A percentile compares a stretch with the other conserved stretches of the same genome.
Conservation (phyloP, 495 filamentous ascomycete species). For the Penicillium silybi region DNA sequence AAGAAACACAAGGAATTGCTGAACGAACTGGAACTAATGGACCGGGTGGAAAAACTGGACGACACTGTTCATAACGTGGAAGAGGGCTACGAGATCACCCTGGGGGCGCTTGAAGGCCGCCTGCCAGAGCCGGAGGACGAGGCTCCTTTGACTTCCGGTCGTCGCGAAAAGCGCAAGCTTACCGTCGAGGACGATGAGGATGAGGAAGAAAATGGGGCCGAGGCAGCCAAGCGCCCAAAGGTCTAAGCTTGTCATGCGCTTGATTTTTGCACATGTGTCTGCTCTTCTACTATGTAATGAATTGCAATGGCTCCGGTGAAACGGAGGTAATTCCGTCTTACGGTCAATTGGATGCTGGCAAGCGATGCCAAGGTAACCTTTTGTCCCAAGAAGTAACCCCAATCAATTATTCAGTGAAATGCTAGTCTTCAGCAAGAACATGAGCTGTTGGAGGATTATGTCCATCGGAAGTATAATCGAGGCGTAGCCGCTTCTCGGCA, state of each 20-base stretch:
- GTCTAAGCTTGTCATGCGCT: slow-evolving; percentile 14
- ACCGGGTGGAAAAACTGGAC: slow-evolving; percentile 78
- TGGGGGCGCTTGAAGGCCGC: slow-evolving; percentile 49
- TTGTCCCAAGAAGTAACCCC: not conserved
- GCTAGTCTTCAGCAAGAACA: not conserved
- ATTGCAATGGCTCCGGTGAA: not conserved
- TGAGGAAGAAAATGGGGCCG: slow-evolving; percentile 37
- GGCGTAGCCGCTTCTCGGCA: slow-evolving; percentile 14
- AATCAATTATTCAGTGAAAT: not conserved
- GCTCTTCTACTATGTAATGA: slow-evolving; percentile 23
- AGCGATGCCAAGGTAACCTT: not conserved
- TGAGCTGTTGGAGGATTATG: not conserved
- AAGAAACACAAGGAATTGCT: slow-evolving; percentile 73
- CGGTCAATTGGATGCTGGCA: not conserved
- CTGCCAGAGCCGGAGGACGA: slow-evolving; percentile 21
- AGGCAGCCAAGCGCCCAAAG: slow-evolving; percentile 36
- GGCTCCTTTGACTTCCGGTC: slow-evolving; percentile 19
- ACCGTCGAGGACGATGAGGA: slow-evolving; percentile 46
- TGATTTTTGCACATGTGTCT: not conserved
- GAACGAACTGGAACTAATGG: slow-evolving; percentile 68
- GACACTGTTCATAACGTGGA: slow-evolving; percentile 72
- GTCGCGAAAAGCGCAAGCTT: slow-evolving; percentile 45
- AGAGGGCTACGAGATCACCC: slow-evolving; percentile 71
- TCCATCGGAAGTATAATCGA: not conserved
- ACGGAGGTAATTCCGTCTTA: not conserved